Base-by-base conservation (phyloP, 2,329 filamentous ascomycete species). In the Fusarium musae region DNA sequence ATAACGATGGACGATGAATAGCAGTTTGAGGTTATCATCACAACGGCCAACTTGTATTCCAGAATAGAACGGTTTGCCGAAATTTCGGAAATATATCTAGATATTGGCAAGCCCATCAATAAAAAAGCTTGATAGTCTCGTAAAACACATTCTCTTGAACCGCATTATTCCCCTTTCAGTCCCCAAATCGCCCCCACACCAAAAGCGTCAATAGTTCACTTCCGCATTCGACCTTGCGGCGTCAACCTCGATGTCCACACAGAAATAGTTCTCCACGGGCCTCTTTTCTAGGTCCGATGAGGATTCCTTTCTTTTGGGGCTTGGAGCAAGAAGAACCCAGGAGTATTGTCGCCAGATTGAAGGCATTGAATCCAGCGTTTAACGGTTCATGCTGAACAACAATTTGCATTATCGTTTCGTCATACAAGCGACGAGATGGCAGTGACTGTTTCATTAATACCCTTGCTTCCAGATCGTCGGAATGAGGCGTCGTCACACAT, bases 171-270 rank as follows among this genome's bases (percentile, higher is more conserved):
- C 63, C 26, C 8, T 43, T 47, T 23, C 43, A 37, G 39, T 17
- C 34, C 19, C 19, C 40, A 19, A 40, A n/a, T 39, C 49, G 13
- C 37, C 36, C 56, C 40, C 53, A 50, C 40, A 30, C 39, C 34
- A 47, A 39, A 56, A 39, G 42, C 66, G 19, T 43, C 40, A 9
- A 32, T 46, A 23, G 37, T 47, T 46, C 36, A 49, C 53, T 52
- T 59, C 70, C 62, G 66, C 58, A 61, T 72, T 72, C 9, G 52
- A 59, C 59, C 37, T 49, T 9, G 67, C 42, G 71, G 71, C 71
- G 71, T 67, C 47, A 64, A 59, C 16, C 62, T 73, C 63, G 28
- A 19, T 17, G 46, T 30, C 37, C 26, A 37, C 37, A 42, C 30
- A 10, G 19, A 56, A 40, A 47, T 52, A 43, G 17, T 63, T 37